A percentile compares a stretch with the other conserved stretches of the same genome.
These are phyloP conservation scores for Solanum ossicruentum DNA, from an alignment of 257 asterid species.

Conservation along the genomic window DNA sequence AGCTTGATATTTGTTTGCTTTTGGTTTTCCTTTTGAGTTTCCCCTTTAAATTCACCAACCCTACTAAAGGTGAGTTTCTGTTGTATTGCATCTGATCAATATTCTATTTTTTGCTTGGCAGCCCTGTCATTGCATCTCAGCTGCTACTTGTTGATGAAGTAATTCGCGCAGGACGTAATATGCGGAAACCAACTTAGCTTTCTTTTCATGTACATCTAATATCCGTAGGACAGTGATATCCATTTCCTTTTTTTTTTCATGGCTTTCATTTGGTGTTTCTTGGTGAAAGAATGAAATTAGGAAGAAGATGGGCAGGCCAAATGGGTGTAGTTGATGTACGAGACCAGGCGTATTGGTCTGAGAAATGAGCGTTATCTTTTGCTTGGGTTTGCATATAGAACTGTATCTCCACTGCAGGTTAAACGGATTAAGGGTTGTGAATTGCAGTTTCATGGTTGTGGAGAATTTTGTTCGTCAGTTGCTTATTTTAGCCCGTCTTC, in stretches of 20 bases:
- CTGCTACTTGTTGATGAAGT: slow-evolving; percentile 91
- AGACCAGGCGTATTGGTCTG: neutral
- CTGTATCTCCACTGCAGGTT: neutral
- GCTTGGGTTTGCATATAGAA: neutral
- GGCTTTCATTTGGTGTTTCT: neutral
- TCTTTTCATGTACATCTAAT: neutral
- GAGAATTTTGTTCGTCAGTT: neutral
- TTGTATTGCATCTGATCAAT: neutral
- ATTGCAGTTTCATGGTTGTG: neutral
- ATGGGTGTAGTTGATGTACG: neutral
- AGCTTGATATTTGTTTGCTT: neutral
- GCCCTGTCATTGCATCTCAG: slow-evolving; percentile 89
- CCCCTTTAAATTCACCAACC: neutral
- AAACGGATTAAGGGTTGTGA: neutral
- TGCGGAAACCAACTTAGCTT: slow-evolving; percentile 70
- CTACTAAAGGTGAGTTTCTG: neutral
- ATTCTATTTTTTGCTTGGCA: slow-evolving; percentile 20
- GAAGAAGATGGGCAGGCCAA: too few relatives aligned
- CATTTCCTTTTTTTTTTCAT: neutral
- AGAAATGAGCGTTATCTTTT: neutral
- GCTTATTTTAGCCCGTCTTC: neutral
- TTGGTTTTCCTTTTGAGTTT: neutral
- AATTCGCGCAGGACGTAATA: slow-evolving; percentile 95
- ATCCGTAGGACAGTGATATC: neutral
- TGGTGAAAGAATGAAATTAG: neutral